Conservation (phyloP, 495 filamentous ascomycete species). For the Penicillium ochrochloron region DNA sequence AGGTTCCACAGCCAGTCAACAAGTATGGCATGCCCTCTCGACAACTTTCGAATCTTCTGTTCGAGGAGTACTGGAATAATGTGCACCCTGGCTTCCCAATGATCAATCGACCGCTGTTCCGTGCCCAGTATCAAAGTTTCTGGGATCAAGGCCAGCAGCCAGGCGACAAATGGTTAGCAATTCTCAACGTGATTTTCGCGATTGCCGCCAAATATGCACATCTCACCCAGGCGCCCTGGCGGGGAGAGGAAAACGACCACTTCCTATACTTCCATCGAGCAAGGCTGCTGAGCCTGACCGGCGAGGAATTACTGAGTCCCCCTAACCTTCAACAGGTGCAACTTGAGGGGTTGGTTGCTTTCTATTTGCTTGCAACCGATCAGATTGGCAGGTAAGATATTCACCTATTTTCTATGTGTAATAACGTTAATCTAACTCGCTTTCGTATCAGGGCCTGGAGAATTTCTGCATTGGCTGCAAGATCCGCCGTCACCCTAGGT, state of each 20-base stretch:
- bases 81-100: slow-evolving; percentile 64
- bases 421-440: background rate
- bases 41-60: slow-evolving; percentile 45
- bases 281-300: slow-evolving; percentile 56
- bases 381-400: slow-evolving; percentile 56
- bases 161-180: slow-evolving; percentile 57
- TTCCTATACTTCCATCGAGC: slow-evolving; percentile 59
- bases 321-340: slow-evolving; percentile 62
- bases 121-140: slow-evolving; percentile 43
- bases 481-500: background rate
- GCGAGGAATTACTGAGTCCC: slow-evolving; percentile 47
- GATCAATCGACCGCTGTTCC: slow-evolving; percentile 49
- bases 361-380: slow-evolving; percentile 62
- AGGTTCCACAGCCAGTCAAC: slow-evolving; percentile 4
- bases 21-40: slow-evolving; percentile 3
- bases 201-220: slow-evolving; percentile 46
- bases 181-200: slow-evolving; percentile 65
- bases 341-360: slow-evolving; percentile 57
- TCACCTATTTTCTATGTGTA: background rate
- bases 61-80: slow-evolving; percentile 57
- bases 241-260: slow-evolving; percentile 42
- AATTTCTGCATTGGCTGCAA: slow-evolving; percentile 4
- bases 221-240: slow-evolving; percentile 46
- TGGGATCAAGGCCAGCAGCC: slow-evolving; percentile 40
- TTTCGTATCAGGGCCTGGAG: background rate